Evolutionary conservation across 1,139 yeast genomes (phyloP).

Genomic region (Hanseniaspora uvarum): DNA sequence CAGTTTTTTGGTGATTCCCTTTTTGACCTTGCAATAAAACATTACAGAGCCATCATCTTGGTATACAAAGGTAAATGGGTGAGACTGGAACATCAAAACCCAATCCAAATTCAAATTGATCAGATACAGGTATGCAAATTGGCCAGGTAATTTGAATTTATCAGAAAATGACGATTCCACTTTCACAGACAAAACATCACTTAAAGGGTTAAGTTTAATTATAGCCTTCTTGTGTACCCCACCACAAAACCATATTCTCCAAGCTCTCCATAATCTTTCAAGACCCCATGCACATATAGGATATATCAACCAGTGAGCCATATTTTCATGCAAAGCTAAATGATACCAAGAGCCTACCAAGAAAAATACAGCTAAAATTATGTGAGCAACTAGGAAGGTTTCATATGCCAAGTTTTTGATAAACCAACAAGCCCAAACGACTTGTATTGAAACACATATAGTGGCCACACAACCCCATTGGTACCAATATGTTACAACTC

Average conservation of each 20-base stretch:
- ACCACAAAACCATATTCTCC: constrained; percentile 36
- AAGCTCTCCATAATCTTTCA: constrained; percentile 46
- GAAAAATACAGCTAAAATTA: constrained; percentile 45
- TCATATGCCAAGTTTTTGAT: constrained; percentile 54
- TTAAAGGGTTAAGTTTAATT: neutral
- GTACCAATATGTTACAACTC: constrained; percentile 33
- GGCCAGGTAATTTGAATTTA: constrained; percentile 48
- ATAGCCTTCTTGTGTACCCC: constrained; percentile 40
- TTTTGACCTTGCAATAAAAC: constrained; percentile 38
- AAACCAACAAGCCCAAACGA: constrained; percentile 38
- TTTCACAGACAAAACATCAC: constrained; percentile 12
- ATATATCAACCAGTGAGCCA: constrained; percentile 39
- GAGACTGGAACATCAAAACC: constrained; percentile 48
- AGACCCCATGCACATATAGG: constrained; percentile 53
- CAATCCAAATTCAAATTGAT: constrained; percentile 35
- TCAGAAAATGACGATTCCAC: constrained; percentile 1
- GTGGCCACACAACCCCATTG: constrained; percentile 49
- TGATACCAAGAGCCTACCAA: constrained; percentile 54
- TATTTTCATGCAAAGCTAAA: constrained; percentile 33
- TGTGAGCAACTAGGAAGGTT: constrained; percentile 47
- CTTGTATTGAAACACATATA: constrained; percentile 36
- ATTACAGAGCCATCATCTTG: constrained; percentile 33
- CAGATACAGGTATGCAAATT: constrained; percentile 51
- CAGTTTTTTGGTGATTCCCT: constrained; percentile 37
- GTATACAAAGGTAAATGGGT: constrained; percentile 51